These are phyloP conservation scores for Solanum hybrid DNA, from an alignment of 305 asterid genomes.

Conservation along the genomic window DNA sequence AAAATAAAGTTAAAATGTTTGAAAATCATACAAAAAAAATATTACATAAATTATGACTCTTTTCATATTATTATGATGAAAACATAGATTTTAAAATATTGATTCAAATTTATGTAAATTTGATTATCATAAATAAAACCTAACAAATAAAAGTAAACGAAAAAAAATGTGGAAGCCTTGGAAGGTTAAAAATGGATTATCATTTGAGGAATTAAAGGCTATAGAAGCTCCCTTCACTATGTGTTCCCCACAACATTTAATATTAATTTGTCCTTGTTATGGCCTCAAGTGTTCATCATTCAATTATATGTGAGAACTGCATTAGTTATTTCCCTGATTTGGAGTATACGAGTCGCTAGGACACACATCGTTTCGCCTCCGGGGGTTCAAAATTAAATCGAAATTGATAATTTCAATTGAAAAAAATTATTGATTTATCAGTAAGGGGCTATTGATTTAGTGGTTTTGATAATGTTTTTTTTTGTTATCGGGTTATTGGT, in stretches of 20 bases:
- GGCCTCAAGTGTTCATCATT: neutral
- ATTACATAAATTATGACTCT: too few relatives aligned
- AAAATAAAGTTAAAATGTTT: too few relatives aligned
- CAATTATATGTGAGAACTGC: neutral
- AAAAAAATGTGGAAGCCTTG: neutral
- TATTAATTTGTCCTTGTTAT: neutral
- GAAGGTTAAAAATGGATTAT: neutral
- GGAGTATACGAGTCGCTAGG: neutral
- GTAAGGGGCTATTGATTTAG: too few relatives aligned
- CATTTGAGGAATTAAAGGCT: neutral
- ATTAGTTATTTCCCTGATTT: neutral
- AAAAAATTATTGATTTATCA: too few relatives aligned
- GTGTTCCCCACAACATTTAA: neutral
- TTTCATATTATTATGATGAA: neutral
- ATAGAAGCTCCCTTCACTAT: neutral
- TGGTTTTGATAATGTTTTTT: neutral
- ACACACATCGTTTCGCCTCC: neutral
- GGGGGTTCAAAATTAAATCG: neutral
- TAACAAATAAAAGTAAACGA: too few relatives aligned
- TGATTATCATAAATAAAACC: too few relatives aligned
- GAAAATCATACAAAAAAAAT: neutral
- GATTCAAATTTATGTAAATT: too few relatives aligned
- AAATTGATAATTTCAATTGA: too few relatives aligned
- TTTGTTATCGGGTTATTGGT: neutral
- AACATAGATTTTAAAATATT: too few relatives aligned